Evolutionary conservation across 75 land plant genomes (phyloP).

Genomic region (Pinus tabuliformis): DNA sequence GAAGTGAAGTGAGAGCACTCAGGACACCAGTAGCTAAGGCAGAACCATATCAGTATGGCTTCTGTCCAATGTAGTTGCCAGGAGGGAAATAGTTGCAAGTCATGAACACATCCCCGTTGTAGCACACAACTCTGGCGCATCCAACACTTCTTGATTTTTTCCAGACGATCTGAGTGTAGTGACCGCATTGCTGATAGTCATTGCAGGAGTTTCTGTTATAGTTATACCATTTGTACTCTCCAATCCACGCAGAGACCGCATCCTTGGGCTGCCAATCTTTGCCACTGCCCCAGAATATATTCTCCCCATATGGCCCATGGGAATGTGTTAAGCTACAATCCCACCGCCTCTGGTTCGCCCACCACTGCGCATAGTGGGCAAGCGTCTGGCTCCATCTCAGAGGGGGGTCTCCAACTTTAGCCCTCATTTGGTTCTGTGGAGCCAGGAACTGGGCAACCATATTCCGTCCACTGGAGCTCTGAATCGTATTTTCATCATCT

Average conservation of each 20-base stretch:
- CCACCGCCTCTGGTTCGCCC: slow-evolving; percentile 24
- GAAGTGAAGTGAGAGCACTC: no score
- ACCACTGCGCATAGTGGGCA: slow-evolving; percentile 27
- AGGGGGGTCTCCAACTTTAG: slow-evolving; percentile 27
- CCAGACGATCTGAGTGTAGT: slow-evolving; percentile 72
- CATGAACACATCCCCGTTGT: slow-evolving; percentile 35
- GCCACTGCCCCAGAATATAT: slow-evolving; percentile 38
- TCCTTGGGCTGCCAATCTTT: slow-evolving; percentile 21
- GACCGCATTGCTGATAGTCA: slow-evolving; percentile 21
- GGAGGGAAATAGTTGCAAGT: slow-evolving; percentile 64
- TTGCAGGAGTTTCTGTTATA: slow-evolving; percentile 27
- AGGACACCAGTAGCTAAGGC: no score
- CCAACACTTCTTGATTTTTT: slow-evolving; percentile 26
- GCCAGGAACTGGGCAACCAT: slow-evolving; percentile 20
- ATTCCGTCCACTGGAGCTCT: background rate
- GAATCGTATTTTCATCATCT: no score
- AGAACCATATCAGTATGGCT: slow-evolving; percentile 13
- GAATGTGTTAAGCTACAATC: slow-evolving; percentile 38
- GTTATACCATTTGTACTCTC: slow-evolving; percentile 27
- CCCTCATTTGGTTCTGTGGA: slow-evolving; percentile 28
- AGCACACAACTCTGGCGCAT: slow-evolving; percentile 39
- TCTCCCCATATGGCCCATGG: slow-evolving; percentile 38
- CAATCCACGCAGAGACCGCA: slow-evolving; percentile 33
- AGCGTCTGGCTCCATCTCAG: slow-evolving; percentile 32
- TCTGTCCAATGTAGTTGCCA: slow-evolving; percentile 38